phyloP scores from a whole-genome alignment of 2,329 filamentous ascomycete species.

The Tolypocladium nubicola region DNA sequence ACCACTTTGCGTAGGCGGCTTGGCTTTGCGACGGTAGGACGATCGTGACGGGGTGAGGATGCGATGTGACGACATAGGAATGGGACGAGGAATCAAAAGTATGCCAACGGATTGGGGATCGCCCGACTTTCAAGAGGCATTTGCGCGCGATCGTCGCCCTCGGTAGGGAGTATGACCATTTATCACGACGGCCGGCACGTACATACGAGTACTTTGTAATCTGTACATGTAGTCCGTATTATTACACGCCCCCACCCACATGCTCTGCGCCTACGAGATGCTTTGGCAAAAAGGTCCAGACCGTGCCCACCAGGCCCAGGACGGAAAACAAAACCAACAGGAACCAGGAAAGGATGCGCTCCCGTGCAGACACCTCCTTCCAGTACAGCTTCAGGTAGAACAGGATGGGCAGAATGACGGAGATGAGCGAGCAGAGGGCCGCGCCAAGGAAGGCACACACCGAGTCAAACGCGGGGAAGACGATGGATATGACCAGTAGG shows the following conservation, averaged over 20 bases:
- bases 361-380: slow-evolving; percentile 51
- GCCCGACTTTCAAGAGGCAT: not conserved
- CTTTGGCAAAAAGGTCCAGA: slow-evolving; percentile 82
- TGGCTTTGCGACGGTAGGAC: not conserved
- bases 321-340: slow-evolving; percentile 59
- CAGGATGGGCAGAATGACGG: slow-evolving; percentile 74
- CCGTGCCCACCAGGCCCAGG: slow-evolving; percentile 67
- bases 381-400: slow-evolving; percentile 90
- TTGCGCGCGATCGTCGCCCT: not conserved
- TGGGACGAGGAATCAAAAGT: not conserved
- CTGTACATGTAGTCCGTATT: no score
- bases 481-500: slow-evolving; percentile 63
- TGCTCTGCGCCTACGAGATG: slow-evolving; percentile 49
- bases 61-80: not conserved
- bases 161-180: not conserved
- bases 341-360: slow-evolving; percentile 56
- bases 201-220: no score
- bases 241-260: not conserved
- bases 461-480: slow-evolving; percentile 69
- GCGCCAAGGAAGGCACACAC: slow-evolving; percentile 89
- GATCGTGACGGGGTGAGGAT: not conserved
- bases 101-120: not conserved
- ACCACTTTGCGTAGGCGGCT: not conserved
- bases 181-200: not conserved
- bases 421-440: slow-evolving; percentile 86